Evolutionary conservation across 2,329 filamentous ascomycete genomes (phyloP).

Genomic region (Zopfia rhizophila): DNA sequence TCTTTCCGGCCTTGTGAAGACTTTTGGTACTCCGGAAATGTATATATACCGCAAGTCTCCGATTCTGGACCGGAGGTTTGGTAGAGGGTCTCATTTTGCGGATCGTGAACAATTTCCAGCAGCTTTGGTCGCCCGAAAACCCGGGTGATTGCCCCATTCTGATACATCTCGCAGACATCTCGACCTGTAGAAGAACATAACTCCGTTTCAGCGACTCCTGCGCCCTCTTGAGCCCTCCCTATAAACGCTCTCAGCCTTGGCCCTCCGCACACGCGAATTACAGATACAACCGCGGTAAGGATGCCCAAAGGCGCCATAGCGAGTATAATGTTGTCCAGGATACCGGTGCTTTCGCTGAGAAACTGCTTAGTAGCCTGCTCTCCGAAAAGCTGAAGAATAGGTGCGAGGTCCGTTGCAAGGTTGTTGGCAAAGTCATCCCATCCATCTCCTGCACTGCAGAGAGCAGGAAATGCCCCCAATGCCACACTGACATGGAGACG

Average conservation of each 20-base stretch:
- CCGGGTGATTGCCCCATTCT: constrained; percentile 16
- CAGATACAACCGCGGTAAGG: constrained; percentile 50
- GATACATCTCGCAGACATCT: constrained; percentile 31
- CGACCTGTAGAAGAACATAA: constrained; percentile 53
- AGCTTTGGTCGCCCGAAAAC: constrained; percentile 21
- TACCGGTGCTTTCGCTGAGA: constrained; percentile 34
- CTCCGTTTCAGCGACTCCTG: constrained; percentile 49
- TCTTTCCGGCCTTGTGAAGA: background rate
- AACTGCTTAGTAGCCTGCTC: constrained; percentile 47
- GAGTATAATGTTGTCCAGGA: constrained; percentile 46
- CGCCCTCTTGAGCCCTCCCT: constrained; percentile 52
- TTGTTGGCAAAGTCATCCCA: constrained; percentile 55
- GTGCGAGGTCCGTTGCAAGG: constrained; percentile 49
- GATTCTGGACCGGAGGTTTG: constrained; percentile 25
- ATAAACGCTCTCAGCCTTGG: constrained; percentile 51
- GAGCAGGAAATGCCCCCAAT: no score
- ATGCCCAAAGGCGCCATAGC: constrained; percentile 54
- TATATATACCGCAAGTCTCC: constrained; percentile 11
- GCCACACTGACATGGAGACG: no score
- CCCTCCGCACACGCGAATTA: constrained; percentile 41
- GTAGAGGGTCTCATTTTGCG: constrained; percentile 15
- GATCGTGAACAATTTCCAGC: constrained; percentile 33
- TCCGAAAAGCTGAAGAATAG: constrained; percentile 38
- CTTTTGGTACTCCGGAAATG: background rate
- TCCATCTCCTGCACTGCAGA: no score